These are phyloP conservation scores for Paramecium biaurelia DNA, from an alignment of 73 alveolate species.

Conservation along the genomic window DNA sequence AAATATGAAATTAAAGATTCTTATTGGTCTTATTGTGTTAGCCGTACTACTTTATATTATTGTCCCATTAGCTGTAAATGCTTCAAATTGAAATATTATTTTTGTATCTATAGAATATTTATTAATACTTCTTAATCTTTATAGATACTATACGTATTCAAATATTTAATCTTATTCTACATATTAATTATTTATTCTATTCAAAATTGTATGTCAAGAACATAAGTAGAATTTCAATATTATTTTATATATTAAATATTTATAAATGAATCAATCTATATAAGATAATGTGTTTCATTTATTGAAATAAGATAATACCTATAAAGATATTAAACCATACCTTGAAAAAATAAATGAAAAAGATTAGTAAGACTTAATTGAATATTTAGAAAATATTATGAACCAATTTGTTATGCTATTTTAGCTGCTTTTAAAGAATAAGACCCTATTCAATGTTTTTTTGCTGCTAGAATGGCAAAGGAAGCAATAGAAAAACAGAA, in stretches of 20 bases:
- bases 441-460: neutral
- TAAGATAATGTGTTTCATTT: neutral
- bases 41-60: constrained; percentile 27
- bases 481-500: neutral
- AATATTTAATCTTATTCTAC: too few species aligned
- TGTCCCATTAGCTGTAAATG: neutral
- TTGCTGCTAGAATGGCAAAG: neutral
- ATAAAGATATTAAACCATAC: neutral
- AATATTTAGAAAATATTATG: neutral
- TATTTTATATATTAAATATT: too few species aligned
- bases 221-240: neutral
- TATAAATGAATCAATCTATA: neutral
- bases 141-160: too few species aligned
- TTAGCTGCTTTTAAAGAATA: neutral
- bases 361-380: neutral
- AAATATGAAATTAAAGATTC: constrained; percentile 12
- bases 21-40: neutral
- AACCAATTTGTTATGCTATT: neutral
- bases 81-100: neutral
- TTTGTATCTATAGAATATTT: neutral
- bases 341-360: neutral
- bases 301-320: neutral
- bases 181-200: neutral
- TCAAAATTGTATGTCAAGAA: neutral
- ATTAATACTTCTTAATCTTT: too few species aligned